Percentiles rank a stretch among this genome's conserved stretches.
Conservation (phyloP, 148 eudicot species). For the Linanthus parryae region DNA sequence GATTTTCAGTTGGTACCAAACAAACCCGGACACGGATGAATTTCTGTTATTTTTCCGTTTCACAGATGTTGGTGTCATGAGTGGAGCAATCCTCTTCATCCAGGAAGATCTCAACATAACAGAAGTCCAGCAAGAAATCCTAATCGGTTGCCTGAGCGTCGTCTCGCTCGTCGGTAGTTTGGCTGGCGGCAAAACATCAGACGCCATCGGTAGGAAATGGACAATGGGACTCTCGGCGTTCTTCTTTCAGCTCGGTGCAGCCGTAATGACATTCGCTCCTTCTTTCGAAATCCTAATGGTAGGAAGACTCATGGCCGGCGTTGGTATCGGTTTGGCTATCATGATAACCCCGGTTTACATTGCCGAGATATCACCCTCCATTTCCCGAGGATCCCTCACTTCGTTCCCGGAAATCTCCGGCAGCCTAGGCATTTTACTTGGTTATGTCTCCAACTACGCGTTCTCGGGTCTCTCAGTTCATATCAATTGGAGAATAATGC, state of each 20-base stretch:
- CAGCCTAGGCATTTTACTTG: conserved; percentile 34
- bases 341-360: conserved; percentile 33
- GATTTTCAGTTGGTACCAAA: background rate
- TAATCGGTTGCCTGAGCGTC: conserved; percentile 9
- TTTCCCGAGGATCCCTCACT: conserved; percentile 33
- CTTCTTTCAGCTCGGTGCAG: conserved; percentile 29
- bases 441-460: conserved; percentile 39
- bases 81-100: too few species aligned
- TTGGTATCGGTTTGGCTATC: conserved; percentile 38
- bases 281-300: conserved; percentile 24
- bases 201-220: conserved; percentile 48
- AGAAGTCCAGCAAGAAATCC: conserved; percentile 12
- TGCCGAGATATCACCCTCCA: conserved; percentile 40
- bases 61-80: too few species aligned
- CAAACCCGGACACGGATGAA: too few species aligned
- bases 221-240: conserved; percentile 33
- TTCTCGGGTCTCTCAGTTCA: conserved; percentile 25
- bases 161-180: conserved; percentile 22
- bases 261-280: conserved; percentile 30
- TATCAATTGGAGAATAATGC: background rate
- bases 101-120: conserved; percentile 3
- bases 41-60: too few species aligned
- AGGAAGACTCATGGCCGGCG: conserved; percentile 35
- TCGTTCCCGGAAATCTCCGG: conserved; percentile 39
- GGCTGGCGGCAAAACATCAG: conserved; percentile 35